Conservation (phyloP, 176 grass and related monocot species). For the Paspalum notatum region DNA sequence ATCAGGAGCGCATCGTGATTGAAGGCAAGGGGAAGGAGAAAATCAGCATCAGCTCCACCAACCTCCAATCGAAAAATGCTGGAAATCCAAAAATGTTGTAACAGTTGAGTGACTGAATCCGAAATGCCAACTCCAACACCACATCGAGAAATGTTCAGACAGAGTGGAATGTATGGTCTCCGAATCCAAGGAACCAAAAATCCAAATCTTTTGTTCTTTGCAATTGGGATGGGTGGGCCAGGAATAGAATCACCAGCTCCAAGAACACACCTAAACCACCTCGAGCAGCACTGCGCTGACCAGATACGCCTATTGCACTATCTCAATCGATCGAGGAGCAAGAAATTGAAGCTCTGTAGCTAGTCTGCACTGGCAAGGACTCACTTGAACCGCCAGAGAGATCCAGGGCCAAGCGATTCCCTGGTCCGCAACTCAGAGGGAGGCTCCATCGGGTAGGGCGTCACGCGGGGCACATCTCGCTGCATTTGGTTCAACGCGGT, state of each 20-base stretch:
- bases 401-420: background rate
- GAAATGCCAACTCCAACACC: conserved; percentile 38
- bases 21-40: conserved; percentile 9
- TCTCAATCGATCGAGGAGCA: conserved; percentile 3
- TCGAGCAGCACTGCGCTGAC: background rate
- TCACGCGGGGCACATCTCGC: conserved; percentile 54
- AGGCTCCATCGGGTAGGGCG: background rate
- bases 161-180: conserved; percentile 10
- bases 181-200: conserved; percentile 27
- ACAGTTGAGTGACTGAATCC: conserved; percentile 14
- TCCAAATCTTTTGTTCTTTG: background rate
- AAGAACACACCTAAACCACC: conserved; percentile 5
- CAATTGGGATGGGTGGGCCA: background rate
- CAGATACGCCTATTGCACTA: background rate
- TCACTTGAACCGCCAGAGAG: background rate
- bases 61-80: conserved; percentile 8
- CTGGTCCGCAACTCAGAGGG: background rate
- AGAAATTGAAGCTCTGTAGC: background rate
- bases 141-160: background rate
- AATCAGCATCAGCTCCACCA: conserved; percentile 15
- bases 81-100: conserved; percentile 21
- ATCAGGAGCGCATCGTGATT: conserved; percentile 39
- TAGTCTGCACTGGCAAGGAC: background rate
- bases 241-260: conserved; percentile 13
- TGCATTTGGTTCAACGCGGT: conserved; percentile 38